A percentile compares a stretch with the other conserved stretches of the same genome.
These are phyloP conservation scores for Sodiomyces alkalinus DNA, from an alignment of 2,329 filamentous ascomycete species.

Conservation along the genomic window DNA sequence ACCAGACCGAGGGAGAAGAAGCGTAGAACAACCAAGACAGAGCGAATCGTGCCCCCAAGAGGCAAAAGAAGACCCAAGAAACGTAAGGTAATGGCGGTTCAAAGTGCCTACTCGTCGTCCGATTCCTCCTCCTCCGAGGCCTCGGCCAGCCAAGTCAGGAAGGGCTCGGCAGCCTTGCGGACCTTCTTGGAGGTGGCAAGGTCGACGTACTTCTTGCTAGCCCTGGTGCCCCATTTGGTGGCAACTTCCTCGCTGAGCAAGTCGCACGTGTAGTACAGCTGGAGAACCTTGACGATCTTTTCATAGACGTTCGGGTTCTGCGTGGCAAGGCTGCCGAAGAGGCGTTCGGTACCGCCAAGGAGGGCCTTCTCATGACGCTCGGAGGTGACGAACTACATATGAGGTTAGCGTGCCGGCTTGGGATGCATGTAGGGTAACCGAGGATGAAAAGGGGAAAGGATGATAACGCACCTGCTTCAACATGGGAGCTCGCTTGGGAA, in stretches of 20 bases:
- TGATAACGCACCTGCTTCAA: conserved; percentile 59
- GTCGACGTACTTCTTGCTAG: conserved; percentile 83
- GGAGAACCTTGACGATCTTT: conserved; percentile 72
- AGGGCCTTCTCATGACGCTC: conserved; percentile 94
- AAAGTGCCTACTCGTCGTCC: conserved; percentile 36
- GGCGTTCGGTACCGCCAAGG: conserved; percentile 86
- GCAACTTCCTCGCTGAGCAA: conserved; percentile 78
- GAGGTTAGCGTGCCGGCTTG: conserved; percentile 17
- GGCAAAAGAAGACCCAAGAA: too few species aligned
- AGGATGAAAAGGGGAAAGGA: neutral
- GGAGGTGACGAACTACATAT: conserved; percentile 56
- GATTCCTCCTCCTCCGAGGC: conserved; percentile 59
- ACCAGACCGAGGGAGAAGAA: too few species aligned
- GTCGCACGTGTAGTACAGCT: conserved; percentile 83
- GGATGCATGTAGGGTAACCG: neutral
- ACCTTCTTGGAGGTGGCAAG: conserved; percentile 10
- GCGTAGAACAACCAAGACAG: too few species aligned
- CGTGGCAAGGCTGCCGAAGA: conserved; percentile 56
- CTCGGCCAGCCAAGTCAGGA: conserved; percentile 85
- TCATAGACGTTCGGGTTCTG: conserved; percentile 63
- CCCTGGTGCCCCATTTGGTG: conserved; percentile 82
- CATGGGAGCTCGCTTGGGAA: conserved; percentile 68
- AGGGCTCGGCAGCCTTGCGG: conserved; percentile 72
- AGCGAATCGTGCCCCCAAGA: too few species aligned
- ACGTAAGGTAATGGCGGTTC: too few species aligned